Conservation (phyloP, 257 asterid species). For the Echium plantagineum region DNA sequence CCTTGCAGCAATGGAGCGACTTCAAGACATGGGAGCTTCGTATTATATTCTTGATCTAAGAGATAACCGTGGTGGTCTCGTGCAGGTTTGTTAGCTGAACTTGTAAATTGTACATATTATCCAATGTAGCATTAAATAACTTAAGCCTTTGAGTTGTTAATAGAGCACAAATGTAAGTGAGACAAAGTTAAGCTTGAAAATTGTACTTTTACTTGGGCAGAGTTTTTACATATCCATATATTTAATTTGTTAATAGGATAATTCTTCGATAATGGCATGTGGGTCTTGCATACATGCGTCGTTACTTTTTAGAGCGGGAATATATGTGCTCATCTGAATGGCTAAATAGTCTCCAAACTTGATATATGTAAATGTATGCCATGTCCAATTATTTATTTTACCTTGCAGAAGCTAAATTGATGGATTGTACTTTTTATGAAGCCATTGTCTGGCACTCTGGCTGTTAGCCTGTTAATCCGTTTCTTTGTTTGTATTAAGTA, state of each 20-base stretch:
- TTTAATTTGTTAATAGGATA: too few species aligned
- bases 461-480: not conserved
- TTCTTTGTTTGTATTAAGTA: not conserved
- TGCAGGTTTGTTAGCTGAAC: constrained; percentile 53
- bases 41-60: constrained; percentile 91
- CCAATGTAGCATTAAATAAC: not conserved
- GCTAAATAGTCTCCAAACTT: too few species aligned
- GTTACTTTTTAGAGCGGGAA: not conserved
- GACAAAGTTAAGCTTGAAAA: not conserved
- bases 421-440: not conserved
- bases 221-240: too few species aligned
- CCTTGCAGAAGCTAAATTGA: not conserved
- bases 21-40: constrained; percentile 82
- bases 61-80: constrained; percentile 97
- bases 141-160: not conserved
- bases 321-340: too few species aligned
- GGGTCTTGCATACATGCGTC: not conserved
- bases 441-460: not conserved
- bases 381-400: too few species aligned
- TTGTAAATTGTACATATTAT: not conserved
- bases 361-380: too few species aligned
- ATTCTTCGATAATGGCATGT: too few species aligned
- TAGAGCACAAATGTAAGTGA: not conserved
- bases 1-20: constrained; percentile 74
- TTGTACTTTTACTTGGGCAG: too few species aligned